phyloP scores from a whole-genome alignment of 257 asterid genomes.

The Penstemon davidsonii region DNA sequence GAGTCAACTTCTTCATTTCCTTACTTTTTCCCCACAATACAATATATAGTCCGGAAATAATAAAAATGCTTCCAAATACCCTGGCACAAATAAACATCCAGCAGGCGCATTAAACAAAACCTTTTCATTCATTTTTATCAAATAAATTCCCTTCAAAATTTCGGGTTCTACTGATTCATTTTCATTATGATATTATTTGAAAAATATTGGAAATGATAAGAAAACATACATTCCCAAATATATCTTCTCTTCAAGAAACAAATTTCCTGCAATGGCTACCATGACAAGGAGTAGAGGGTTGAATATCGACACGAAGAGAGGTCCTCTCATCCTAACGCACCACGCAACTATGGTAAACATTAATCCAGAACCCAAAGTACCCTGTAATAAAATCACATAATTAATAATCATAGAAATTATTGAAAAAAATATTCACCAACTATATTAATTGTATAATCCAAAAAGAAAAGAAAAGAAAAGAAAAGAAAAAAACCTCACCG shows the following conservation, averaged over 20 bases:
- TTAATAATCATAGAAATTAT: background rate
- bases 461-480: too few species aligned
- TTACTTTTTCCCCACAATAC: slow-evolving; percentile 20
- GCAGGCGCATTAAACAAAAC: background rate
- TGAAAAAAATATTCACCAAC: background rate
- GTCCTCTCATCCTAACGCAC: slow-evolving; percentile 41
- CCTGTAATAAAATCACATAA: slow-evolving; percentile 20
- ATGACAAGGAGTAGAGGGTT: slow-evolving; percentile 37
- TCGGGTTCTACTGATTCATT: too few species aligned
- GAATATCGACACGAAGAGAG: slow-evolving; percentile 39
- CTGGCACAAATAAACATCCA: background rate
- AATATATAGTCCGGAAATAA: slow-evolving; percentile 1
- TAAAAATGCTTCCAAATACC: slow-evolving; percentile 15
- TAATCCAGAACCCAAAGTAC: slow-evolving; percentile 35
- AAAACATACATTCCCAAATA: slow-evolving; percentile 34
- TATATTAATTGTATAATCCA: background rate
- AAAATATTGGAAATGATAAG: too few species aligned
- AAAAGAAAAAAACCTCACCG: slow-evolving; percentile 36
- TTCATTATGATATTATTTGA: too few species aligned
- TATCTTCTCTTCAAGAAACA: slow-evolving; percentile 35
- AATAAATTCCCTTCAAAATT: too few species aligned
- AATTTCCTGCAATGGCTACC: slow-evolving; percentile 38
- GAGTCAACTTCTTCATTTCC: slow-evolving; percentile 1
- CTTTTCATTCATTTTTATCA: too few species aligned
- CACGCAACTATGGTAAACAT: slow-evolving; percentile 31